Conservation (phyloP, 2,329 filamentous ascomycete genomes). For the Monosporascus ibericus region DNA sequence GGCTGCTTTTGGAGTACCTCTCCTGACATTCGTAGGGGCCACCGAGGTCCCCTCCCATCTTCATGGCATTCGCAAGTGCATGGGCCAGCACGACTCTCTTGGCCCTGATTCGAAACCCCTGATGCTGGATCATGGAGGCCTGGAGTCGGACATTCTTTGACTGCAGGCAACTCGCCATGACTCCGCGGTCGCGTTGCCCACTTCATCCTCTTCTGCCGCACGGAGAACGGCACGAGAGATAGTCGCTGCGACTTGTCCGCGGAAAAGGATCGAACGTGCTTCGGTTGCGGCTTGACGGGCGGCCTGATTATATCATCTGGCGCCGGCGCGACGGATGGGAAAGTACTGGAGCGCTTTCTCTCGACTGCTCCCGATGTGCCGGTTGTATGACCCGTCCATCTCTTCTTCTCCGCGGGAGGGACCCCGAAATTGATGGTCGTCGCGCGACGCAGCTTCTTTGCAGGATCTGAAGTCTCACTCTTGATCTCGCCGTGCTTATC, state of each 20-base stretch:
- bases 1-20: neutral
- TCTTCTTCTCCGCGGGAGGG: conserved; percentile 3
- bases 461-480: conserved; percentile 11
- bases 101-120: neutral
- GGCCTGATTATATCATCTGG: conserved; percentile 5
- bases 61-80: conserved; percentile 7
- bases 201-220: conserved; percentile 9
- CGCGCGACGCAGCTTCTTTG: conserved; percentile 17
- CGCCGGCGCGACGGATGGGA: conserved; percentile 12
- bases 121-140: neutral
- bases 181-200: conserved; percentile 17
- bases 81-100: neutral
- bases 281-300: conserved; percentile 2
- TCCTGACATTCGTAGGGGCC: neutral
- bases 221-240: conserved; percentile 10
- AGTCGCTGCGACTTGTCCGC: conserved; percentile 11
- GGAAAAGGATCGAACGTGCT: conserved; percentile 11
- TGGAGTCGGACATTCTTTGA: conserved; percentile 19
- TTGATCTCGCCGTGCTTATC: conserved; percentile 22
- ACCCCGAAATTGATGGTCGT: conserved; percentile 14
- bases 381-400: conserved; percentile 7
- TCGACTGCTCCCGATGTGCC: conserved; percentile 7
- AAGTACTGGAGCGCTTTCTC: conserved; percentile 17
- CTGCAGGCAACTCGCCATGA: conserved; percentile 12
- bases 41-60: neutral